Percentiles rank a stretch among this genome's conserved stretches.
Conservation (phyloP, 768 basidiomycete species). For the Lactarius vividus region DNA sequence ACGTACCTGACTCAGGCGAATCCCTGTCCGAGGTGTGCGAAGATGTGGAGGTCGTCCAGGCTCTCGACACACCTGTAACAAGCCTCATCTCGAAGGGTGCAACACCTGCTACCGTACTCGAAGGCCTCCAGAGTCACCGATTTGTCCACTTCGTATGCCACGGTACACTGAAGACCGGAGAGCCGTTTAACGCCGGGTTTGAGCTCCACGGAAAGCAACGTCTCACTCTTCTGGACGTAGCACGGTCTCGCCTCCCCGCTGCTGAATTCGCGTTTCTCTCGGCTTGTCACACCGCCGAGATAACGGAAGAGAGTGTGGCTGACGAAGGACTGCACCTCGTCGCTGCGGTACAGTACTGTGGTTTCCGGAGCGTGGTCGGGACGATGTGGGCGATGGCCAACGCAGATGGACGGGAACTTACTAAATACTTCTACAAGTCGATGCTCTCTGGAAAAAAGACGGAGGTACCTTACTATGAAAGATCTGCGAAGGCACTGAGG, state of each 20-base stretch:
- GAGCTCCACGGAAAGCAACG: background rate
- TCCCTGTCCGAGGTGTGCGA: background rate
- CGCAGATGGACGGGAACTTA: slow-evolving; percentile 11
- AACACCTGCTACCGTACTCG: background rate
- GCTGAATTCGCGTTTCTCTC: slow-evolving; percentile 21
- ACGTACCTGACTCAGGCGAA: background rate
- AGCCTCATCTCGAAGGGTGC: background rate
- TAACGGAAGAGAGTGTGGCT: background rate
- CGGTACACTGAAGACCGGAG: slow-evolving; percentile 5
- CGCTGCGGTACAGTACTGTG: slow-evolving; percentile 20
- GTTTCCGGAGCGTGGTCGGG: slow-evolving; percentile 23
- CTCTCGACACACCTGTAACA: background rate
- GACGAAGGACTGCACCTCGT: slow-evolving; percentile 24
- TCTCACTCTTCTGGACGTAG: slow-evolving; percentile 10
- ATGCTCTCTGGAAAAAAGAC: background rate
- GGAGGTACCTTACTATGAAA: background rate
- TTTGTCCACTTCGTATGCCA: slow-evolving; percentile 19
- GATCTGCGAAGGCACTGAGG: slow-evolving; percentile 10
- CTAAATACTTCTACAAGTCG: slow-evolving; percentile 1
- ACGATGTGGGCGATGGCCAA: slow-evolving; percentile 24
- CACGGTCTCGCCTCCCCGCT: slow-evolving; percentile 2
- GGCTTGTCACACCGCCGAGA: slow-evolving; percentile 21
- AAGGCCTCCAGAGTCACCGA: background rate
- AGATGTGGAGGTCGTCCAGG: background rate
- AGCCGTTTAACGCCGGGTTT: slow-evolving; percentile 12